Evolutionary conservation across 2,329 filamentous ascomycete genomes (phyloP), one percentile per base, ranked within the genome.

Genomic region (Peltaster fructicola): DNA sequence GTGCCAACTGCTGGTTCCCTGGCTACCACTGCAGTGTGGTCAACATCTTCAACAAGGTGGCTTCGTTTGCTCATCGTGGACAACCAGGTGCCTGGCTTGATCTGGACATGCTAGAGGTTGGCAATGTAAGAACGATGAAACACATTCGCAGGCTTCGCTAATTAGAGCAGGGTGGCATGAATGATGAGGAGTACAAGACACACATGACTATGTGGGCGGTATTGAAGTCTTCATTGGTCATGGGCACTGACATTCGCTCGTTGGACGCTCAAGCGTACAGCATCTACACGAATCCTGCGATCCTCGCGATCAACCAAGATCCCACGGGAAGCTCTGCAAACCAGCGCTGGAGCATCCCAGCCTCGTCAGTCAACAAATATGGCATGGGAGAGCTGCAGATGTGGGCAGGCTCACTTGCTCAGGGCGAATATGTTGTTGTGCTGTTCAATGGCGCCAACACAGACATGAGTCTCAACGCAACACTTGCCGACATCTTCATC

Each of bases 401-500:
- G 25, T 68, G 59, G 59, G 54, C 53, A 4, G 59, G 62, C 9
- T 32, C 31, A 4, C 42, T 68, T 3, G 51, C 50, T 12, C 54
- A 57, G 10, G 57, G 56, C 8, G 54, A 61, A 24, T 51, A 56
- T 10, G 44, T 57, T 17, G 51, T 67, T 4, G 53, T 62, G 2
- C 48, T 67, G 4, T 43, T 68, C 31, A 68, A 68, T 32, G 57
- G 53, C 5, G 57, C 50, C 12, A 53, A 57, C 30, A 41, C 38
- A 4, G 41, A 46, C 1, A 42, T 50, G 9, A 48, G 41, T 4
- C 56, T 69, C 56, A 59, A 58, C 27, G 59, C 57, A 10, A 57
- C 59, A 2, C 51, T 65, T 3, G 46, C 47, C 11, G 63, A 68
- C 19, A 59, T 68, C 27, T 68, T 68, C 43, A 42, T 58, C 23